Evolutionary conservation across 306 rosid species (phyloP).

Genomic region (Phaseolus lunatus): DNA sequence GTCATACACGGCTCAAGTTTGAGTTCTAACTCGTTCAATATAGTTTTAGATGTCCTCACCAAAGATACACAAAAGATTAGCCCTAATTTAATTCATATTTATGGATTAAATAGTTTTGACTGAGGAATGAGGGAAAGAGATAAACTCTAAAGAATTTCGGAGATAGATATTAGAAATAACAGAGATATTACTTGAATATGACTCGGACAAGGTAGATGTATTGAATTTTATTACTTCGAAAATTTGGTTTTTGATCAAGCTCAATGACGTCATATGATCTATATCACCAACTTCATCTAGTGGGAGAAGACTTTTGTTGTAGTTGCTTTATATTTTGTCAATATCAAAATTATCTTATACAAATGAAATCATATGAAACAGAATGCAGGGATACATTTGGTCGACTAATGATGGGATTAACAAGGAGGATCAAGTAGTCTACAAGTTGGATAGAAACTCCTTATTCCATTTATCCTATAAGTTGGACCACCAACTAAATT

Average conservation of each 20-base stretch:
- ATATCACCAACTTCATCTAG: not conserved
- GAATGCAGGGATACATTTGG: too few relatives aligned
- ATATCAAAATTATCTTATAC: too few relatives aligned
- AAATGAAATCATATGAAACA: too few relatives aligned
- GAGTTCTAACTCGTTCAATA: not conserved
- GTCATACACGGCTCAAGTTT: not conserved
- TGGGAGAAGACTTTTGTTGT: not conserved
- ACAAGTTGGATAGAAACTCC: conserved; percentile 24
- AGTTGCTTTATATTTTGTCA: too few relatives aligned
- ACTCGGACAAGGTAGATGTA: not conserved
- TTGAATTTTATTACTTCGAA: not conserved
- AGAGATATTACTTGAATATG: not conserved
- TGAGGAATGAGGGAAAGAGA: not conserved
- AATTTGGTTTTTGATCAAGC: not conserved
- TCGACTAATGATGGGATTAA: not conserved
- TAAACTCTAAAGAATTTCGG: not conserved
- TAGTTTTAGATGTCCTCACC: not conserved
- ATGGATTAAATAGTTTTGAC: not conserved
- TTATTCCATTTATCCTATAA: conserved; percentile 36
- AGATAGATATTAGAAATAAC: not conserved
- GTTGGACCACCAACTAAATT: too few relatives aligned
- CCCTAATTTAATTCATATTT: not conserved
- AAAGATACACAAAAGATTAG: not conserved
- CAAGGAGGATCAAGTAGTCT: conserved; percentile 18
- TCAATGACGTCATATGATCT: not conserved